Percentiles rank a stretch among this genome's conserved stretches.
Conservation (phyloP, 1,139 yeast species). For the Hyphopichia burtonii region DNA sequence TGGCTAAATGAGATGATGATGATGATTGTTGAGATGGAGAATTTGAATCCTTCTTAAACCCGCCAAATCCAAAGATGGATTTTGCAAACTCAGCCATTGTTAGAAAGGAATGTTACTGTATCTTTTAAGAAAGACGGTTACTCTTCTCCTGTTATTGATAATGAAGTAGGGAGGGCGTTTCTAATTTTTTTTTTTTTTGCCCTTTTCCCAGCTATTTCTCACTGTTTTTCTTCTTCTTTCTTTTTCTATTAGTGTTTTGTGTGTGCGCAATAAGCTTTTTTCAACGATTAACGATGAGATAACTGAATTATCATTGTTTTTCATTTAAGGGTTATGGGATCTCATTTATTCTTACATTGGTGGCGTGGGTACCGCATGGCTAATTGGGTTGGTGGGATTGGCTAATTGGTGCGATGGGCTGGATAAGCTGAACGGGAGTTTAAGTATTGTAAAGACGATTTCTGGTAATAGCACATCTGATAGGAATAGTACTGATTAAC, state of each 20-base stretch:
- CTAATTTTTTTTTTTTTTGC: neutral
- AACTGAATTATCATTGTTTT: too few species aligned
- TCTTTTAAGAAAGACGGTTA: neutral
- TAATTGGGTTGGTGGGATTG: too few species aligned
- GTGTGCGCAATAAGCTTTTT: too few species aligned
- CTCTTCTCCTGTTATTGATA: neutral
- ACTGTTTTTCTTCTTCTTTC: neutral
- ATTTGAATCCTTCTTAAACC: conserved; percentile 24
- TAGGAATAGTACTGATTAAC: too few species aligned
- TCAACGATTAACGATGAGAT: too few species aligned
- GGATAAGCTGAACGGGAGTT: too few species aligned
- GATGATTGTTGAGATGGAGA: conserved; percentile 11
- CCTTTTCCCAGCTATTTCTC: neutral
- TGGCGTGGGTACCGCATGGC: too few species aligned
- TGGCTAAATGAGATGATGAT: neutral
- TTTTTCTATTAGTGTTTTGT: neutral
- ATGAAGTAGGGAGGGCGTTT: neutral
- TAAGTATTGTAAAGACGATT: too few species aligned
- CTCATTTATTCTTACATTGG: too few species aligned
- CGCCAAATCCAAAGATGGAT: conserved; percentile 58
- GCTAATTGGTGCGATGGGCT: too few species aligned
- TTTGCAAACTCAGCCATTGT: conserved; percentile 65
- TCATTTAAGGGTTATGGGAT: too few species aligned
- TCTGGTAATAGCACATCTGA: too few species aligned
- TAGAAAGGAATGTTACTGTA: neutral